These are phyloP conservation scores for Aspergillus bridgeri DNA, from an alignment of 495 filamentous ascomycete species.

Conservation along the genomic window DNA sequence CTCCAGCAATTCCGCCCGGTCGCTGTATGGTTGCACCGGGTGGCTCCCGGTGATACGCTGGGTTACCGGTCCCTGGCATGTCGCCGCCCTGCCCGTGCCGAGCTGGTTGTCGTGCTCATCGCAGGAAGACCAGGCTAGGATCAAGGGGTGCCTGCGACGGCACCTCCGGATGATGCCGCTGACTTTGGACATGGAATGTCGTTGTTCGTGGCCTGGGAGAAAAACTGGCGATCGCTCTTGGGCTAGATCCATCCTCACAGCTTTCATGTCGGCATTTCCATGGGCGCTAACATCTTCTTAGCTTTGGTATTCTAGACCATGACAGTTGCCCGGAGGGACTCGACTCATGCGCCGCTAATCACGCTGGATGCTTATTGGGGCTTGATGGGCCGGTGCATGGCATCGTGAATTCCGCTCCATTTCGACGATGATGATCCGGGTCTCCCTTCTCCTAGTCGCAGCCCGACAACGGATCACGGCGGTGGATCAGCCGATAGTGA, in stretches of 20 bases:
- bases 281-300: background rate
- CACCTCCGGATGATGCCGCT: too few relatives aligned
- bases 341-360: background rate
- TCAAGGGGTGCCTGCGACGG: background rate
- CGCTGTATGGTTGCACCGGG: background rate
- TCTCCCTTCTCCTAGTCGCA: background rate
- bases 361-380: background rate
- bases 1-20: background rate
- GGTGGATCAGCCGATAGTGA: constrained; percentile 54
- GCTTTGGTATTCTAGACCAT: background rate
- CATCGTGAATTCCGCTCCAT: constrained; percentile 2
- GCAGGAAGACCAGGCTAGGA: background rate
- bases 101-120: too few relatives aligned
- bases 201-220: background rate
- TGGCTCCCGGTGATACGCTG: background rate
- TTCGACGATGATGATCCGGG: background rate
- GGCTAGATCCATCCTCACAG: background rate
- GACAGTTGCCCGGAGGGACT: too few relatives aligned
- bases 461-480: background rate
- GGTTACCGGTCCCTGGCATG: background rate
- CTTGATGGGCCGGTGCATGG: background rate
- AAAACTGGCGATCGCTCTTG: background rate
- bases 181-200: background rate
- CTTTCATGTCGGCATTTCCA: background rate
- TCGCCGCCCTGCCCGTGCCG: background rate